Evolutionary conservation across 1,284 basidiomycete species (phyloP).

Genomic region (Cerioporus squamosus): DNA sequence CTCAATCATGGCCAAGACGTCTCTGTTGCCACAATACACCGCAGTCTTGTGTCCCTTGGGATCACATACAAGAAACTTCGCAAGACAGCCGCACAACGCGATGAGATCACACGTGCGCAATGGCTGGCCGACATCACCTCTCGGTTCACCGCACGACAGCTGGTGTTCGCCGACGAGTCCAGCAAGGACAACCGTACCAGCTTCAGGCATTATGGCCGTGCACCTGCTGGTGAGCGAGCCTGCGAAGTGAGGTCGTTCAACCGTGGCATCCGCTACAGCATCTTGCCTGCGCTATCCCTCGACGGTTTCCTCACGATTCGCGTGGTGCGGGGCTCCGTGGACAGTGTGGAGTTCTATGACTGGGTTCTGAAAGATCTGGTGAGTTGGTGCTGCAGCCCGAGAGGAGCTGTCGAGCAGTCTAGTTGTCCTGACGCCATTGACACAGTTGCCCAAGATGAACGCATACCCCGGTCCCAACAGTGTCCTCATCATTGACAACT

Average conservation of each 20-base stretch:
- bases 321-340: constrained; percentile 29
- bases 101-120: constrained; percentile 18
- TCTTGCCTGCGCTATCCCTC: constrained; percentile 31
- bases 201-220: constrained; percentile 30
- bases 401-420: background rate
- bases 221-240: constrained; percentile 19
- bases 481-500: constrained; percentile 37
- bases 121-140: constrained; percentile 27
- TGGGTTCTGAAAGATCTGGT: constrained; percentile 8
- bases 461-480: constrained; percentile 32
- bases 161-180: constrained; percentile 35
- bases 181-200: constrained; percentile 37
- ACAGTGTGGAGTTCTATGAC: constrained; percentile 13
- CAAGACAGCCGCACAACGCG: constrained; percentile 10
- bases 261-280: constrained; percentile 28
- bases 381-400: background rate
- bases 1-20: background rate
- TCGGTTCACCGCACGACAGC: constrained; percentile 23
- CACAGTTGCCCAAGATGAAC: constrained; percentile 32
- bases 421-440: background rate
- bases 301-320: constrained; percentile 34
- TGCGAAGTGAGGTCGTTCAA: background rate
- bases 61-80: constrained; percentile 12
- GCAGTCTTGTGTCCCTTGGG: background rate
- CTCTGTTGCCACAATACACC: background rate